phyloP scores from a whole-genome alignment of 2,329 filamentous ascomycete species.

The Tolypocladium amazonense region DNA sequence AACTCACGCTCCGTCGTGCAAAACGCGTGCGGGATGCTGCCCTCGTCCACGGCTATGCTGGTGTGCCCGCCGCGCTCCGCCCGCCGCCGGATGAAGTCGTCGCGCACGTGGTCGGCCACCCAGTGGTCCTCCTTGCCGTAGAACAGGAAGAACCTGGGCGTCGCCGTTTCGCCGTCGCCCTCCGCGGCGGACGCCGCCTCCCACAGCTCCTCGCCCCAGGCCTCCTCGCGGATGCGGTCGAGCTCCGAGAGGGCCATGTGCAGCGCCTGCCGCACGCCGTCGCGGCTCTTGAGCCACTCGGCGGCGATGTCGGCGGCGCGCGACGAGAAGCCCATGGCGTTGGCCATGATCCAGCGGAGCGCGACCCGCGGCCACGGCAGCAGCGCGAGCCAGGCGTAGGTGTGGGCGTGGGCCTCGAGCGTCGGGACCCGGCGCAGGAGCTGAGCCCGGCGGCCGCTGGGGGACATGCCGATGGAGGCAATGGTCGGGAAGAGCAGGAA shows the following conservation, averaged over 20 bases:
- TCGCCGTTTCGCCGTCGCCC: conserved; percentile 9
- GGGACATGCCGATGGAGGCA: conserved; percentile 55
- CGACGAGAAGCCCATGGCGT: conserved; percentile 34
- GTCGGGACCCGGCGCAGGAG: conserved; percentile 30
- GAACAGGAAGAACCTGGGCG: conserved; percentile 46
- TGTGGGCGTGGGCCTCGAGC: conserved; percentile 28
- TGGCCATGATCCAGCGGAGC: conserved; percentile 31
- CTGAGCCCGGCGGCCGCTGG: conserved; percentile 39
- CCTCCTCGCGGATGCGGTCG: conserved; percentile 44
- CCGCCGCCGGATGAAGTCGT: conserved; percentile 41
- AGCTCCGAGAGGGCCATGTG: conserved; percentile 51
- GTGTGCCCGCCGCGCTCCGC: conserved; percentile 28
- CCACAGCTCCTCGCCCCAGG: conserved; percentile 51
- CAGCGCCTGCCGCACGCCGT: conserved; percentile 50
- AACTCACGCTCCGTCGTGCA: conserved; percentile 32
- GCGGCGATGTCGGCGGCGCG: conserved; percentile 39
- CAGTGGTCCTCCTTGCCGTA: conserved; percentile 52
- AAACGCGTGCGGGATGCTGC: conserved; percentile 49
- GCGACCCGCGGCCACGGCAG: conserved; percentile 25
- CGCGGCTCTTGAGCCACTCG: conserved; percentile 42
- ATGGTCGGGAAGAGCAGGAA: conserved; percentile 67
- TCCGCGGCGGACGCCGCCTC: conserved; percentile 18
- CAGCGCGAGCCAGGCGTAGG: conserved; percentile 30
- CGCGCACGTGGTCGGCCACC: conserved; percentile 46
- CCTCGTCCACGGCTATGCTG: conserved; percentile 43